phyloP scores from a whole-genome alignment of 2,329 filamentous ascomycete species.

The Hymenoscyphus scutula region DNA sequence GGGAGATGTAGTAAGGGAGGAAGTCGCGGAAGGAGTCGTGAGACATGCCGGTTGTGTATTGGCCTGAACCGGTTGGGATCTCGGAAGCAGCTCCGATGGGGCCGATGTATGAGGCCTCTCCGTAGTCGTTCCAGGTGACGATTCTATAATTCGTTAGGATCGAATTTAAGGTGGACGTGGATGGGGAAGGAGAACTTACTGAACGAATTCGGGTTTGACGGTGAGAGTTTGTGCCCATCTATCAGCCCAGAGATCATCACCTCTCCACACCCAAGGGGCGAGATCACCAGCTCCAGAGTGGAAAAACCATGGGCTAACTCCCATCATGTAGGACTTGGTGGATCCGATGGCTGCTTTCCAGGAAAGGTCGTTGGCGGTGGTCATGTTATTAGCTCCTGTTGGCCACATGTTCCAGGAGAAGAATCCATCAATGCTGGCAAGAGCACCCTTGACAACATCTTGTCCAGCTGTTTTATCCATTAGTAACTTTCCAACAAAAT shows the following conservation, averaged over 20 bases:
- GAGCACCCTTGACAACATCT: slow-evolving; percentile 29
- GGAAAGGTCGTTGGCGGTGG: slow-evolving; percentile 38
- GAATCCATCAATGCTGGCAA: slow-evolving; percentile 39
- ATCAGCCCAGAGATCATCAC: slow-evolving; percentile 40
- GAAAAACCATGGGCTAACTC: slow-evolving; percentile 59
- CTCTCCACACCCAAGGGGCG: slow-evolving; percentile 51
- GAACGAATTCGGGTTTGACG: slow-evolving; percentile 43
- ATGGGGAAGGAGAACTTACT: slow-evolving; percentile 52
- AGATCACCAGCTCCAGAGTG: slow-evolving; percentile 56
- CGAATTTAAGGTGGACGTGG: not conserved
- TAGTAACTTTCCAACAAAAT: not conserved
- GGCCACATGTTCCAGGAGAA: slow-evolving; percentile 47
- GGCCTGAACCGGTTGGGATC: slow-evolving; percentile 39
- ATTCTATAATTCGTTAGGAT: slow-evolving; percentile 39
- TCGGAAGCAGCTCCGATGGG: slow-evolving; percentile 38
- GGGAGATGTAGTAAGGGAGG: slow-evolving; percentile 28
- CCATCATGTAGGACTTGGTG: slow-evolving; percentile 51
- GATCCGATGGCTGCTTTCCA: slow-evolving; percentile 40
- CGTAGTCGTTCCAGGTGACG: slow-evolving; percentile 50
- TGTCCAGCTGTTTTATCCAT: slow-evolving; percentile 31
- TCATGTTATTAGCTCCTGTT: slow-evolving; percentile 37
- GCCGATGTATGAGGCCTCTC: slow-evolving; percentile 52
- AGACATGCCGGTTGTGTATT: slow-evolving; percentile 47
- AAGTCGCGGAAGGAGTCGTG: slow-evolving; percentile 48
- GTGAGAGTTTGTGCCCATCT: slow-evolving; percentile 43